Evolutionary conservation across 2,329 filamentous ascomycete genomes (phyloP).

Genomic region (Nemania sp.): DNA sequence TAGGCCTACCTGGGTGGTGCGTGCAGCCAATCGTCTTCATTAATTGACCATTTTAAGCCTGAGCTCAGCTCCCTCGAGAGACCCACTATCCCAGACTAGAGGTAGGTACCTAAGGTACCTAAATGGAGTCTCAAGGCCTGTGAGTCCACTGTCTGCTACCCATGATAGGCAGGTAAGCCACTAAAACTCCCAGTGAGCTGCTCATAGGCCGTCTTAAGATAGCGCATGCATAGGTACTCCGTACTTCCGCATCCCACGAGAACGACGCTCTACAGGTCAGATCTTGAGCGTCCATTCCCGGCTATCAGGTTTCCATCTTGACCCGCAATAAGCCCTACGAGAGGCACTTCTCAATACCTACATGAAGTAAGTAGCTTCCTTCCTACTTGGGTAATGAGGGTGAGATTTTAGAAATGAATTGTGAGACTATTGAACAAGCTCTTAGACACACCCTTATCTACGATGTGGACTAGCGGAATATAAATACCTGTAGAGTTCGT

Average conservation of each 20-base stretch:
- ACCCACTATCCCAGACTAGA: constrained; percentile 13
- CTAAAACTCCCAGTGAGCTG: constrained; percentile 1
- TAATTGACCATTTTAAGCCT: constrained; percentile 35
- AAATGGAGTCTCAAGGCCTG: constrained; percentile 14
- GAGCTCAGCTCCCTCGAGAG: constrained; percentile 33
- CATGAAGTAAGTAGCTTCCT: too few relatives aligned
- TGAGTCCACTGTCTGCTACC: not conserved
- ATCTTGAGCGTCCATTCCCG: too few relatives aligned
- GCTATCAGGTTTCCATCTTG: not conserved
- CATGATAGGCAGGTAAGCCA: constrained; percentile 1
- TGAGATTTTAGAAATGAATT: too few relatives aligned
- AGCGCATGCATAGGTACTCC: constrained; percentile 8
- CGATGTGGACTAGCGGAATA: too few relatives aligned
- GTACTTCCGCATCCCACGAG: not conserved
- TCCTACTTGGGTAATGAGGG: too few relatives aligned
- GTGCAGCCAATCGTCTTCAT: constrained; percentile 33
- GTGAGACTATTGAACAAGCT: too few relatives aligned
- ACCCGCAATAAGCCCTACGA: not conserved
- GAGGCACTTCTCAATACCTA: too few relatives aligned
- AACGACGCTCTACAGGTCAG: not conserved
- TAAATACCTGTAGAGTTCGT: too few relatives aligned
- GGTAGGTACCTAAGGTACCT: too few relatives aligned
- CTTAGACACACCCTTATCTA: too few relatives aligned
- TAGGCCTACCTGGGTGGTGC: too few relatives aligned
- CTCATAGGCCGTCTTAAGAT: constrained; percentile 11